Base-by-base conservation (phyloP, 768 basidiomycete genomes). In the Hirschioporus abietinus region DNA sequence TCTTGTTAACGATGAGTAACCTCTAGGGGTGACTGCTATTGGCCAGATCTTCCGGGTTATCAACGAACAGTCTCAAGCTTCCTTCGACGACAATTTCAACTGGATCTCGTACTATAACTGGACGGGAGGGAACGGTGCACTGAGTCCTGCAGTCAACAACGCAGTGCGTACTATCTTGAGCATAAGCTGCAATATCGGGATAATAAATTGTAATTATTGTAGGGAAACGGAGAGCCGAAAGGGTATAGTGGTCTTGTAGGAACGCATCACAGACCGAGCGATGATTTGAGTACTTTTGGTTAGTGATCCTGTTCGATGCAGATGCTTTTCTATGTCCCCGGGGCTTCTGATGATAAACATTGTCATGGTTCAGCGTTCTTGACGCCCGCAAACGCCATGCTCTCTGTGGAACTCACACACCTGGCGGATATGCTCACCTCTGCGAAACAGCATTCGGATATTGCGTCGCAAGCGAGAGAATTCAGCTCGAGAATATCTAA, bases 381-480 rank as follows among this genome's bases (percentile, higher is more conserved):
- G 67, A 89, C 86, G 0, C 87, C 91, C 1, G 91, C 89, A 7
- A 93, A 93, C 75, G 91, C 91, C 7, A 91, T 93, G 90, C 79
- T 93, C 65, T 89, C 87, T 66, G 89, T 92, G 20, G 90, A 93
- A 72, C 75, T 92, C 58, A 76, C 71, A 8, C 79, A 91, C 70
- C 73, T 92, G 30, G 88, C 86, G 0, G 76, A 80, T 17, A 79
- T 92, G 26, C 77, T 93, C 34, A 86, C 89, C 68, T 73, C 76
- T 26, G 76, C 80, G 7, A 77, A 78, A 18, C 76, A 84, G 66
- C 77, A 83, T 35, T 75, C 74, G n/a, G 82, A 86, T 64, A 74
- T 89, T 66, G 86, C 85, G 65, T 68, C 72, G 65, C 78, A 82
- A 59, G 89, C 90, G 4, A 82, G 77, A 66, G 68, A 80, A 65